Evolutionary conservation across 192 early-diverging fungal genomes (phyloP).

Genomic region (Mortierella claussenii): DNA sequence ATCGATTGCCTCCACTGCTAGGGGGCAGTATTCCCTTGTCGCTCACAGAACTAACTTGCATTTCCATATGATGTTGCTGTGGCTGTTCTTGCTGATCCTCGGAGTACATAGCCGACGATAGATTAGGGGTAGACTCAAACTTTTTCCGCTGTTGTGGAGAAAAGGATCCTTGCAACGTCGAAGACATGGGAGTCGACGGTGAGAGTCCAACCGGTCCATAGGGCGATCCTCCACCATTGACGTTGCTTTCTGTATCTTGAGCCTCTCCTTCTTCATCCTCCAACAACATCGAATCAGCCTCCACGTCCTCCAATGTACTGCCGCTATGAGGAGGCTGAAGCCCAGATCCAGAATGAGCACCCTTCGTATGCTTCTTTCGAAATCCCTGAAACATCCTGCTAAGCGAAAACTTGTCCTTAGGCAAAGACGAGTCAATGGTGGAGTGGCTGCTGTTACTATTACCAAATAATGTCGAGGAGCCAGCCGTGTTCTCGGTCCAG

Average conservation of each 20-base stretch:
- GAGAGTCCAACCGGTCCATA: slow-evolving; percentile 1
- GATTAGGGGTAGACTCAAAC: slow-evolving; percentile 36
- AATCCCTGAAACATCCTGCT: slow-evolving; percentile 50
- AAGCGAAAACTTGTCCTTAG: slow-evolving; percentile 43
- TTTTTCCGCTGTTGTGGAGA: slow-evolving; percentile 28
- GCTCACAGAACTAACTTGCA: background rate
- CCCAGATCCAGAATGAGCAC: slow-evolving; percentile 22
- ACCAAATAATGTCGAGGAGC: slow-evolving; percentile 15
- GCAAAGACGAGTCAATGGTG: slow-evolving; percentile 8
- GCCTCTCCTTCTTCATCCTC: slow-evolving; percentile 14
- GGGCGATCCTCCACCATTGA: background rate
- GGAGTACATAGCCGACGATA: slow-evolving; percentile 3
- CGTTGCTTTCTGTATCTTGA: slow-evolving; percentile 3
- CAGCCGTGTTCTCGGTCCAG: slow-evolving; percentile 10
- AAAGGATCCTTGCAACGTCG: background rate
- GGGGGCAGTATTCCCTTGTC: background rate
- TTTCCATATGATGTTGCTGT: too few species aligned
- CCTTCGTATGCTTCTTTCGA: slow-evolving; percentile 45
- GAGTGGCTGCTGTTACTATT: slow-evolving; percentile 20
- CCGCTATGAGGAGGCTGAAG: slow-evolving; percentile 1
- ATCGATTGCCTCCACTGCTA: background rate
- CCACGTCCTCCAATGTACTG: background rate
- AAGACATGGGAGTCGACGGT: background rate
- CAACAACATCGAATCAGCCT: background rate
- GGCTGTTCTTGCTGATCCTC: background rate